phyloP scores from a whole-genome alignment of 306 rosid species.

The Cucurbita maxima region DNA sequence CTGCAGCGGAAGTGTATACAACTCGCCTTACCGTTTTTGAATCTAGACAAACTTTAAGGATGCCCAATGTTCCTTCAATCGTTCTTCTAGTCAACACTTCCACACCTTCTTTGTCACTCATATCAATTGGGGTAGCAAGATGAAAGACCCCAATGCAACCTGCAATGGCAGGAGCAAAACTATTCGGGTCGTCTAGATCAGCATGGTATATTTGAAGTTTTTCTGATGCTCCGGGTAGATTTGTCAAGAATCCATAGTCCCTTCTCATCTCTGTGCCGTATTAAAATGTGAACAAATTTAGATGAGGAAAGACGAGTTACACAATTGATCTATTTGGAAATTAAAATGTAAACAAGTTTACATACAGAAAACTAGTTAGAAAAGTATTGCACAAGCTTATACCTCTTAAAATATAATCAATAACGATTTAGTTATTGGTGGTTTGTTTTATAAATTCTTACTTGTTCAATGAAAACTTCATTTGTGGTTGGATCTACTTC shows the following conservation, averaged over 20 bases:
- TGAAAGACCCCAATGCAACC: constrained; percentile 7
- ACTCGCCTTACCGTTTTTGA: constrained; percentile 35
- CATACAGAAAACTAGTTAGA: too few relatives aligned
- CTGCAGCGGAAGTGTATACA: constrained; percentile 41
- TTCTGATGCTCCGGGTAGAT: constrained; percentile 33
- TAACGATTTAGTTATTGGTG: neutral
- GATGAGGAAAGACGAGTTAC: neutral
- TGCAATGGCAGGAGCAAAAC: neutral
- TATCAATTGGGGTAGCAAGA: neutral
- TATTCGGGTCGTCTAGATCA: constrained; percentile 18
- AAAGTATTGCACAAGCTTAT: neutral
- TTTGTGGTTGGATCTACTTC: neutral
- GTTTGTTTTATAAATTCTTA: neutral
- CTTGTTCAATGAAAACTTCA: neutral
- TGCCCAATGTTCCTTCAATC: constrained; percentile 37
- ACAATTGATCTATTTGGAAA: neutral
- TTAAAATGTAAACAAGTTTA: neutral
- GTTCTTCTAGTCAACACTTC: constrained; percentile 28
- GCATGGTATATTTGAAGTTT: constrained; percentile 31
- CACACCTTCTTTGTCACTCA: constrained; percentile 20
- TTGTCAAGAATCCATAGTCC: constrained; percentile 16
- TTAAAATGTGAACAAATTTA: neutral
- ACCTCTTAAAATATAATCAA: neutral
- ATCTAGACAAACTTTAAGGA: constrained; percentile 29
- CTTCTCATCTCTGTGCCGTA: neutral